These are phyloP conservation scores for Ampelomyces quisqualis DNA, from an alignment of 2,329 filamentous ascomycete species.

Conservation along the genomic window DNA sequence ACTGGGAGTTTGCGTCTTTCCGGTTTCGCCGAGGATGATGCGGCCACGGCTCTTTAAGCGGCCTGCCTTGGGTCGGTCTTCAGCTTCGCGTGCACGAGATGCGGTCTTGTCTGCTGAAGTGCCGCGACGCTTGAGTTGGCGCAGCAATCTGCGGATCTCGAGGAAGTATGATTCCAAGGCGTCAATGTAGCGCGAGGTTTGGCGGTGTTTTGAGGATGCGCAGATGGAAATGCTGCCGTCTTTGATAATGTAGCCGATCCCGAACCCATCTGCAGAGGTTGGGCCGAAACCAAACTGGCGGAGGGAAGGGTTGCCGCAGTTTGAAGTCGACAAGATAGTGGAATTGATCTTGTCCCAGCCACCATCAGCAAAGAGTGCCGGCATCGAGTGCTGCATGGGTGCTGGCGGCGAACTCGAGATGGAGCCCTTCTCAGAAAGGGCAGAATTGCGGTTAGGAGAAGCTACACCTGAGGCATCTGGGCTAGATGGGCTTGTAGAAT, in stretches of 20 bases:
- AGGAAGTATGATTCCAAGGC: conserved; percentile 86
- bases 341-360: conserved; percentile 96
- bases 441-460: conserved; percentile 57
- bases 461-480: conserved; percentile 55
- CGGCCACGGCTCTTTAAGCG: conserved; percentile 71
- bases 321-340: conserved; percentile 94
- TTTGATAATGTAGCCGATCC: conserved; percentile 99
- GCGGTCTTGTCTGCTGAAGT: conserved; percentile 55
- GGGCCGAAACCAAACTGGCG: conserved; percentile 97
- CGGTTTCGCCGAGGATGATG: conserved; percentile 64
- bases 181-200: conserved; percentile 87
- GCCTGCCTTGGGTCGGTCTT: conserved; percentile 51
- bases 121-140: conserved; percentile 63
- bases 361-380: conserved; percentile 78
- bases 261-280: conserved; percentile 89
- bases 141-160: conserved; percentile 82
- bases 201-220: conserved; percentile 87
- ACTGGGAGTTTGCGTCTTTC: conserved; percentile 52
- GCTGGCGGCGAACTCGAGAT: conserved; percentile 55
- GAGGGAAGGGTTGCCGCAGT: conserved; percentile 93
- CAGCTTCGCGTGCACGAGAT: conserved; percentile 62
- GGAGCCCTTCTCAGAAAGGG: conserved; percentile 53
- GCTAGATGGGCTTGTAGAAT: conserved; percentile 50
- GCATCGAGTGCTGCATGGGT: conserved; percentile 56
- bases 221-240: conserved; percentile 88